A percentile compares a stretch with the other conserved stretches of the same genome.
Evolutionary conservation across 2,329 filamentous ascomycete species (phyloP).

Genomic region (Cercospora sp.): DNA sequence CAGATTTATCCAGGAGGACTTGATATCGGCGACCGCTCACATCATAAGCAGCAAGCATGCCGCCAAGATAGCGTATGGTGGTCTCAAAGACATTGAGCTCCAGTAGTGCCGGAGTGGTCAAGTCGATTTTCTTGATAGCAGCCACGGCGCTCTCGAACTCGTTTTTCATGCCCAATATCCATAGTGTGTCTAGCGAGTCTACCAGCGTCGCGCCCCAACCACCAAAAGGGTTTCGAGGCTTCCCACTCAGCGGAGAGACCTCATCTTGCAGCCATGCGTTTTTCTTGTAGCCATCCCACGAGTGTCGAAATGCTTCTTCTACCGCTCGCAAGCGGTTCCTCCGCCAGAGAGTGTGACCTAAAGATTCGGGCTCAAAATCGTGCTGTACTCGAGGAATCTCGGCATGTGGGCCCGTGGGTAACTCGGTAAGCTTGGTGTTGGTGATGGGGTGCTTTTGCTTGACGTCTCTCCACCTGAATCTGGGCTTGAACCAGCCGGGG

Average conservation of each 20-base stretch:
- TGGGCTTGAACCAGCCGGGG: conserved; percentile 31
- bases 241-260: conserved; percentile 59
- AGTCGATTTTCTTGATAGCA: conserved; percentile 62
- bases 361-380: conserved; percentile 65
- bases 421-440: conserved; percentile 63
- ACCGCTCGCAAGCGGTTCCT: conserved; percentile 65
- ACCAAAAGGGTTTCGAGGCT: conserved; percentile 73
- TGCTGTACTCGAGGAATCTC: conserved; percentile 75
- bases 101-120: conserved; percentile 52
- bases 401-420: conserved; percentile 71
- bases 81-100: conserved; percentile 70
- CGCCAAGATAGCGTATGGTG: conserved; percentile 71
- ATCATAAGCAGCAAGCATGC: conserved; percentile 68
- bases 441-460: conserved; percentile 64
- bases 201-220: conserved; percentile 89
- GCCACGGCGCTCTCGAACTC: conserved; percentile 66
- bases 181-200: conserved; percentile 72
- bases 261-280: conserved; percentile 87
- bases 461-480: conserved; percentile 38
- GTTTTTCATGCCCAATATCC: conserved; percentile 67
- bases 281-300: conserved; percentile 79
- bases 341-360: conserved; percentile 61
- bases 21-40: conserved; percentile 53
- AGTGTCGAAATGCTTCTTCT: conserved; percentile 71
- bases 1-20: conserved; percentile 61